These are phyloP conservation scores for Sporisorium scitamineum DNA, from an alignment of 1,284 basidiomycete species.

Conservation along the genomic window DNA sequence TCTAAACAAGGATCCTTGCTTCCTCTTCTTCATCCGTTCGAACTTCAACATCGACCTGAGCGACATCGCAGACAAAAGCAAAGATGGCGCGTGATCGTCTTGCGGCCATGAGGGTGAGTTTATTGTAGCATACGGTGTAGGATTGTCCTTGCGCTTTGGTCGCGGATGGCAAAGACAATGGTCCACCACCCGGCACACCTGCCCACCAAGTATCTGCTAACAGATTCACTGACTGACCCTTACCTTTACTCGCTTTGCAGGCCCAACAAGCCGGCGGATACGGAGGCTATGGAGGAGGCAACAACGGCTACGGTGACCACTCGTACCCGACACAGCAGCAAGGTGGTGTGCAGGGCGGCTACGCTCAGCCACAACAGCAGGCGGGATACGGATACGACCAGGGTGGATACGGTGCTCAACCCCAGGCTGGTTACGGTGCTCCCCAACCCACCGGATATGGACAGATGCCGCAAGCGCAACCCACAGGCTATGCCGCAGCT, in stretches of 20 bases:
- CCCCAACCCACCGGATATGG: conserved; percentile 28
- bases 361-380: conserved; percentile 35
- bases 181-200: background rate
- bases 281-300: conserved; percentile 60
- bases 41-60: background rate
- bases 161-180: background rate
- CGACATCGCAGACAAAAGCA: background rate
- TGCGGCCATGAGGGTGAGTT: conserved; percentile 57
- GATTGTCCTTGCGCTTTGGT: background rate
- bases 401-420: conserved; percentile 20
- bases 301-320: conserved; percentile 69
- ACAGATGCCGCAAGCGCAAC: conserved; percentile 39
- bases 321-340: conserved; percentile 66
- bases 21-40: background rate
- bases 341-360: conserved; percentile 33
- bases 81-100: conserved; percentile 59
- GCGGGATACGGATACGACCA: conserved; percentile 34
- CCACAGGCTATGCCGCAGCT: conserved; percentile 28
- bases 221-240: conserved; percentile 8
- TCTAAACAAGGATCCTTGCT: background rate
- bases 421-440: conserved; percentile 23
- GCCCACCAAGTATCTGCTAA: background rate
- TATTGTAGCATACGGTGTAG: too few relatives aligned
- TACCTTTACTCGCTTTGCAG: conserved; percentile 6
- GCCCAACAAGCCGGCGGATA: conserved; percentile 64